Evolutionary conservation across 106 monocot species (phyloP).

Genomic region (Phalaenopsis aphrodite): DNA sequence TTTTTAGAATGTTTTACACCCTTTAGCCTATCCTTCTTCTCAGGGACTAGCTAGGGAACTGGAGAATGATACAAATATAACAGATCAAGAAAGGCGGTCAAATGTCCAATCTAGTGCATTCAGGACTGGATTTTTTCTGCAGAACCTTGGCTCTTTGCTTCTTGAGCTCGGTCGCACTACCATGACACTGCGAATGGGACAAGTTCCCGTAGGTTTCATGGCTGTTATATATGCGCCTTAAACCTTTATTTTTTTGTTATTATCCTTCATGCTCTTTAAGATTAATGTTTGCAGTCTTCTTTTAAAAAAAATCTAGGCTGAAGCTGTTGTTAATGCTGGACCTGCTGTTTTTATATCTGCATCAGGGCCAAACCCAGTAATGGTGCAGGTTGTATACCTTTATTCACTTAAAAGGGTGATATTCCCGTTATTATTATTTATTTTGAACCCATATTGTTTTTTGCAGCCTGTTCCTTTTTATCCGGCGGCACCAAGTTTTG

Average conservation of each 20-base stretch:
- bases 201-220: conserved; percentile 54
- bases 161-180: conserved; percentile 92
- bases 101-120: conserved; percentile 55
- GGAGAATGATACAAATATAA: conserved; percentile 41
- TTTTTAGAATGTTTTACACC: background rate
- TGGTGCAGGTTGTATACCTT: conserved; percentile 74
- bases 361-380: conserved; percentile 71
- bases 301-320: conserved; percentile 32
- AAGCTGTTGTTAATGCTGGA: conserved; percentile 84
- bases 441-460: background rate
- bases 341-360: conserved; percentile 87
- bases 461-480: conserved; percentile 42
- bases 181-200: conserved; percentile 81
- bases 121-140: conserved; percentile 58
- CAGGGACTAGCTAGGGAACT: conserved; percentile 67
- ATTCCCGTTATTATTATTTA: background rate
- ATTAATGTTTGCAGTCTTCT: background rate
- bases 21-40: background rate
- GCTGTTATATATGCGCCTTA: background rate
- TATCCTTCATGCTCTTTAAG: background rate
- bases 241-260: conserved; percentile 1
- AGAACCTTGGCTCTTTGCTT: conserved; percentile 72
- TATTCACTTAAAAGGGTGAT: background rate
- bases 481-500: conserved; percentile 44
- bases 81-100: conserved; percentile 28